These are phyloP conservation scores for Cladorrhinum samala DNA, from an alignment of 495 filamentous ascomycete genomes.

Conservation along the genomic window DNA sequence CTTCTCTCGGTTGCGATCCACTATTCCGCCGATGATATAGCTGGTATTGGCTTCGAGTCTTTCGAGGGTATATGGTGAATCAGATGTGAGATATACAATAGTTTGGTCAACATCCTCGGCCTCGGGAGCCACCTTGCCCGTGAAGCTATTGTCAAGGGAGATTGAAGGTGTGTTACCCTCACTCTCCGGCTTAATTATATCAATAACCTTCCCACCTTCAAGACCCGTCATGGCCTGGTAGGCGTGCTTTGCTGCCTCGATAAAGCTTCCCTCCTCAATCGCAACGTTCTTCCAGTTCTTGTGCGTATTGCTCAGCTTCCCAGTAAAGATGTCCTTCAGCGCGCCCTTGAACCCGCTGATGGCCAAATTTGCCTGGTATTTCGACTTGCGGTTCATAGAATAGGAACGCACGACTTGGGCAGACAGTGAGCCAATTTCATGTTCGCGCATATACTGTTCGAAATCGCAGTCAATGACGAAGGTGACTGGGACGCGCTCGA, in stretches of 20 bases:
- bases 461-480: slow-evolving; percentile 89
- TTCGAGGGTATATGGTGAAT: slow-evolving; percentile 74
- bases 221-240: slow-evolving; percentile 52
- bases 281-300: slow-evolving; percentile 70
- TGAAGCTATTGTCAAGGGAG: background rate
- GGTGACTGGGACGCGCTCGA: slow-evolving; percentile 58
- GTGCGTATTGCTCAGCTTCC: slow-evolving; percentile 58
- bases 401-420: slow-evolving; percentile 82
- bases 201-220: slow-evolving; percentile 47
- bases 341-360: slow-evolving; percentile 70
- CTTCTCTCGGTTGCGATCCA: slow-evolving; percentile 94
- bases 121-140: slow-evolving; percentile 23
- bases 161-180: slow-evolving; percentile 16
- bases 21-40: slow-evolving; percentile 91
- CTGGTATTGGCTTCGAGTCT: slow-evolving; percentile 75
- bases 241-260: slow-evolving; percentile 54
- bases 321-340: slow-evolving; percentile 75
- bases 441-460: slow-evolving; percentile 77
- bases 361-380: slow-evolving; percentile 60
- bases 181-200: slow-evolving; percentile 43
- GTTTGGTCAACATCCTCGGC: slow-evolving; percentile 33
- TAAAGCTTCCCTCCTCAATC: slow-evolving; percentile 65
- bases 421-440: slow-evolving; percentile 74
- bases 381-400: slow-evolving; percentile 69
- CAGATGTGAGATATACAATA: slow-evolving; percentile 81